Conservation (phyloP, 164 flowering plant species). For the Stephania japonica region DNA sequence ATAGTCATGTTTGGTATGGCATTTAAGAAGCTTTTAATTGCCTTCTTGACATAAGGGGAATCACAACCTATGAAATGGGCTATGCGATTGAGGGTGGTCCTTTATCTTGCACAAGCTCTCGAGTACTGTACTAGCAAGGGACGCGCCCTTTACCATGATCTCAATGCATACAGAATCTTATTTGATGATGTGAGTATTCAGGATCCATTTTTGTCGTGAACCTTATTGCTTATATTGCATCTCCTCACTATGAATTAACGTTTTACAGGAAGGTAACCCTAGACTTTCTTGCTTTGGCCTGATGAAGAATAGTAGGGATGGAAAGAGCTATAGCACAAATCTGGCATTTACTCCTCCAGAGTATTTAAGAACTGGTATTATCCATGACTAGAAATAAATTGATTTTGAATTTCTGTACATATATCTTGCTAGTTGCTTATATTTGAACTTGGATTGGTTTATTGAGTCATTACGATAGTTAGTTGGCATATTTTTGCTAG, state of each 20-base stretch:
- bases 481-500: no score
- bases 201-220: background rate
- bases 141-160: slow-evolving; percentile 85
- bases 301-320: slow-evolving; percentile 93
- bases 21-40: slow-evolving; percentile 4
- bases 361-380: slow-evolving; percentile 73
- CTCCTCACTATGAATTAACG: slow-evolving; percentile 14
- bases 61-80: slow-evolving; percentile 89
- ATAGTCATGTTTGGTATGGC: background rate
- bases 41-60: slow-evolving; percentile 52
- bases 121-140: slow-evolving; percentile 87
- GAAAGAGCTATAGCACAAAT: slow-evolving; percentile 87
- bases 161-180: slow-evolving; percentile 79
- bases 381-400: background rate
- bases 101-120: slow-evolving; percentile 81
- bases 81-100: slow-evolving; percentile 84
- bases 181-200: slow-evolving; percentile 67
- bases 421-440: background rate
- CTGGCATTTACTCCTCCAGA: slow-evolving; percentile 93
- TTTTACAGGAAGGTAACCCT: slow-evolving; percentile 67
- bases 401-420: slow-evolving; percentile 2
- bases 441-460: background rate
- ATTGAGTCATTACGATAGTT: background rate
- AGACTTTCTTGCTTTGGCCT: slow-evolving; percentile 85
- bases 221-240: background rate